A percentile compares a stretch with the other conserved stretches of the same genome.
Conservation (phyloP, 306 rosid species). For the Malus domestica region DNA sequence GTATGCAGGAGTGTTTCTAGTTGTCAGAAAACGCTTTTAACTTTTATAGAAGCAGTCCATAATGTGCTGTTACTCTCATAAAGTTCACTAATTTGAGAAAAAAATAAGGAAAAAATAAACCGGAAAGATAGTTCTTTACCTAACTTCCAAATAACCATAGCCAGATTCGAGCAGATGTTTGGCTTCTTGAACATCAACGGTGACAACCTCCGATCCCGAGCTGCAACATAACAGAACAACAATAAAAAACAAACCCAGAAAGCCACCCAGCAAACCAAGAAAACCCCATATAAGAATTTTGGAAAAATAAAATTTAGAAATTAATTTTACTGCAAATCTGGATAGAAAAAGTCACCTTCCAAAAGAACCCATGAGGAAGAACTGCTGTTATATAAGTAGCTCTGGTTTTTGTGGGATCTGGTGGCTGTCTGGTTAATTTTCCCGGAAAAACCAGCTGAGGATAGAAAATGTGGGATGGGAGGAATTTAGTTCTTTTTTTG, state of each 20-base stretch:
- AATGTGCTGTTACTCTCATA: not conserved
- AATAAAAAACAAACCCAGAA: conserved; percentile 17
- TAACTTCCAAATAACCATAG: conserved; percentile 62
- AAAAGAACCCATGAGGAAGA: conserved; percentile 25
- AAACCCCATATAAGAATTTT: conserved; percentile 25
- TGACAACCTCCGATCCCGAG: conserved; percentile 41
- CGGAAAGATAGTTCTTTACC: conserved; percentile 27
- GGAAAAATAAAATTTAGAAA: not conserved
- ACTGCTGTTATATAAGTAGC: not conserved
- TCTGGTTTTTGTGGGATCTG: conserved; percentile 7
- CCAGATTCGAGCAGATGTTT: conserved; percentile 49
- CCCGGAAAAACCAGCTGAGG: not conserved
- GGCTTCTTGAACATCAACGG: conserved; percentile 58
- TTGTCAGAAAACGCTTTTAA: too few species aligned
- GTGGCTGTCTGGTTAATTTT: conserved; percentile 20
- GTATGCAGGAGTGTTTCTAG: too few species aligned
- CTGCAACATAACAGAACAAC: conserved; percentile 22
- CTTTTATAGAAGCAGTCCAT: too few species aligned
- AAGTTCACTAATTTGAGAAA: not conserved
- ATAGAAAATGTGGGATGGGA: not conserved
- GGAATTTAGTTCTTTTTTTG: not conserved
- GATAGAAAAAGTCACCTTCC: conserved; percentile 17
- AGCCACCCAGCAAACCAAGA: conserved; percentile 15
- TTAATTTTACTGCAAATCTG: not conserved
- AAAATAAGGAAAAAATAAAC: not conserved